Percentiles rank a stretch among this genome's conserved stretches.
phyloP scores from a whole-genome alignment of 1,139 yeast species.

The Debaryomyces nepalensis region DNA sequence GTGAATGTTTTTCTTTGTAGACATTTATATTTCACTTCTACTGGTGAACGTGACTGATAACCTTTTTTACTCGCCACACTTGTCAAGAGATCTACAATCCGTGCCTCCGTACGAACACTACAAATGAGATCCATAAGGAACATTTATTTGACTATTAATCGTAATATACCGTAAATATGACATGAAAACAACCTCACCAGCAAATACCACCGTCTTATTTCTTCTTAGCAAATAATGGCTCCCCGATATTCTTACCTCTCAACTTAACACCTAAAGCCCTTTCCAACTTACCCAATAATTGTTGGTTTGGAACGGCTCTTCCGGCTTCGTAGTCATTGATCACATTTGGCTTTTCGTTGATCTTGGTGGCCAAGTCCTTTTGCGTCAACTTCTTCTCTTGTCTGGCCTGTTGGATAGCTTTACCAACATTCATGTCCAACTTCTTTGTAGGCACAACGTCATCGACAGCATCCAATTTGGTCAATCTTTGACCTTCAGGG shows the following conservation, averaged over 20 bases:
- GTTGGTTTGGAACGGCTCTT: conserved; percentile 96
- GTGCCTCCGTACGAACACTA: background rate
- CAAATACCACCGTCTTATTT: conserved; percentile 38
- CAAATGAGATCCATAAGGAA: background rate
- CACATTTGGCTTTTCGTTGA: conserved; percentile 94
- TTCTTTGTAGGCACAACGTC: conserved; percentile 94
- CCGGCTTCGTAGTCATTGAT: conserved; percentile 97
- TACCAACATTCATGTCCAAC: conserved; percentile 82
- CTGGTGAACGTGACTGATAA: too few relatives aligned
- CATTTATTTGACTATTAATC: conserved; percentile 10
- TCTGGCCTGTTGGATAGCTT: conserved; percentile 84
- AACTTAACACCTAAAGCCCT: conserved; percentile 92
- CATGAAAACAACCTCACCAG: conserved; percentile 3
- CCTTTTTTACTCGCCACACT: too few relatives aligned
- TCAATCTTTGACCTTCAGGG: conserved; percentile 92
- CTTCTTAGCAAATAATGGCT: conserved; percentile 81
- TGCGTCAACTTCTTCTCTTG: conserved; percentile 89
- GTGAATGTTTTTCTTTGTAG: too few relatives aligned
- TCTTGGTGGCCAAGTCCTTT: conserved; percentile 93
- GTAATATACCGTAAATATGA: conserved; percentile 7
- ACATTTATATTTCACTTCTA: too few relatives aligned
- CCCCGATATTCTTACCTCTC: conserved; percentile 95
- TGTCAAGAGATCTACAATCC: too few relatives aligned
- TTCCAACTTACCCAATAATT: conserved; percentile 87
- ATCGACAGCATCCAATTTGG: conserved; percentile 91